Conservation (phyloP, 306 rosid species). For the Erythrophleum fordii region DNA sequence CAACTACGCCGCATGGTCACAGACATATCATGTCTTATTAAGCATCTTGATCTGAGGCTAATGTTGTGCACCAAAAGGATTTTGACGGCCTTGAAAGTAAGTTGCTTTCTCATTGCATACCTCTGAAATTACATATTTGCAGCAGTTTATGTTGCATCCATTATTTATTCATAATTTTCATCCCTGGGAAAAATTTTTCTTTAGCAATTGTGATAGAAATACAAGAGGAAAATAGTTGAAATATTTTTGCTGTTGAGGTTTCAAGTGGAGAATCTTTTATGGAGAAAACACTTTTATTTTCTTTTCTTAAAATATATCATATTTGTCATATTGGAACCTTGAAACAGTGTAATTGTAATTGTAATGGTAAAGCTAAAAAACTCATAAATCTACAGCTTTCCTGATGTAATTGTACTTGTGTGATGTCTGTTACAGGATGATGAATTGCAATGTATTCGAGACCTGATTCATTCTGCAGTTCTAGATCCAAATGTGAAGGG, state of each 20-base stretch:
- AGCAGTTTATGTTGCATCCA: background rate
- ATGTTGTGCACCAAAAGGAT: conserved; percentile 45
- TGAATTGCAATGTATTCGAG: conserved; percentile 52
- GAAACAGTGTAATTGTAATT: background rate
- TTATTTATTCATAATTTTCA: background rate
- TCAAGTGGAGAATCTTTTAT: background rate
- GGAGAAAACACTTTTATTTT: background rate
- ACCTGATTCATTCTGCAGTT: conserved; percentile 53
- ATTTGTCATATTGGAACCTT: background rate
- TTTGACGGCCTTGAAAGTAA: conserved; percentile 44
- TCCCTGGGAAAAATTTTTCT: background rate
- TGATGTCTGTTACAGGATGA: conserved; percentile 48
- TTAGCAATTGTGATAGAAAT: background rate
- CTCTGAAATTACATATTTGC: background rate
- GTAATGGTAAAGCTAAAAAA: background rate
- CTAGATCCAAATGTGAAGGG: conserved; percentile 61
- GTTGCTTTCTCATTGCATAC: conserved; percentile 13
- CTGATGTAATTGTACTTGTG: background rate
- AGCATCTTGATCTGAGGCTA: conserved; percentile 61
- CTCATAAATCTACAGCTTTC: background rate
- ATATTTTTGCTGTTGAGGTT: background rate
- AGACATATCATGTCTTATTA: conserved; percentile 51
- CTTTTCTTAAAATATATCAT: background rate
- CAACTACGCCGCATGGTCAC: conserved; percentile 50
- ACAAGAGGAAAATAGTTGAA: background rate